Evolutionary conservation across 371 early-diverging fungal genomes (phyloP), one percentile per base, ranked within the genome.

Genomic region (Mortierella sp.): DNA sequence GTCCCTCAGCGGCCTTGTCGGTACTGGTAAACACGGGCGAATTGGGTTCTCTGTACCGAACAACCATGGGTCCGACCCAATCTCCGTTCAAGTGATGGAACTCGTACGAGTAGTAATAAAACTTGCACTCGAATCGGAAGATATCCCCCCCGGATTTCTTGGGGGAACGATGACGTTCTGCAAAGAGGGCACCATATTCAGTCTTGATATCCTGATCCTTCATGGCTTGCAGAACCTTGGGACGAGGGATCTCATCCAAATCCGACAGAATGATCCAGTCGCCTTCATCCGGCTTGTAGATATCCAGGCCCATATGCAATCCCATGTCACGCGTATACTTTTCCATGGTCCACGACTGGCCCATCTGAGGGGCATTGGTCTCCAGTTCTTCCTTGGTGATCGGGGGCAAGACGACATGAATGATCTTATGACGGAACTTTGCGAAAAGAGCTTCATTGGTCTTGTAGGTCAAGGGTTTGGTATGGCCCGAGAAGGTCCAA

Each of bases 221-320:
- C 55, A 67, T 39, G 14, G 61, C 57, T 6, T 19, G 19, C 8
- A 71, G 18, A 1, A 60, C 34, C 1, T 48, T 41, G n/a, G 51
- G 28, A 1, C 64, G 42, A 0, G 57, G 61, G 10, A 71, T 24
- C 39, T 61, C 65, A 19, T 71, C 65, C n/a, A 71, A 30, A 39
- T 71, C 71, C 2, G 71, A 64, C 23, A 64, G 51, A 3, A 60
- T 41, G 31, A 64, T 23, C 64, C 60, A 64, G 21, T 71, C 71
- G 9, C 60, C 64, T 49, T 60, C 61, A 14, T 21, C 12, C 1
- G 64, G 61, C 24, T 26, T 38, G n/a, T 42, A 27, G 9, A 23
- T 26, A 5, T 71, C 43, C 34, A 59, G 21, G 8, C 46, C 51
- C 8, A 54, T 26, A 8, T 31, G 2, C 14, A 64, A 41, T 2